Evolutionary conservation across 306 rosid species (phyloP).

Genomic region (Vachellia pachyceras): DNA sequence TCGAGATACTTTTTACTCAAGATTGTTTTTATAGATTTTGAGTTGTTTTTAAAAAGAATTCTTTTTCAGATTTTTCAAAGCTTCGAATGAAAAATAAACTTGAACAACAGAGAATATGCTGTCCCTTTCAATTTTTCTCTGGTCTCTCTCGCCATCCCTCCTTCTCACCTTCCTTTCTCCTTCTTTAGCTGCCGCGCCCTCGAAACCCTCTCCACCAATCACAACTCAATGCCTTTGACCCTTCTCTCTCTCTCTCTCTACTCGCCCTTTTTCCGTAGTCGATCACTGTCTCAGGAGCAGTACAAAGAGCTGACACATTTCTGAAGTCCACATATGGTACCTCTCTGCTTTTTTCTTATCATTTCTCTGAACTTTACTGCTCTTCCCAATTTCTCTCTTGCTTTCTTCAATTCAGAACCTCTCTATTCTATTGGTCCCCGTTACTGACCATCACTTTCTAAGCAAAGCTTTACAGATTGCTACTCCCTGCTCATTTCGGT

Average conservation of each 20-base stretch:
- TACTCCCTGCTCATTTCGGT: constrained; percentile 26
- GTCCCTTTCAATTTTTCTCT: constrained; percentile 39
- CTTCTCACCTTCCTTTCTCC: background rate
- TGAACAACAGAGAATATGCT: background rate
- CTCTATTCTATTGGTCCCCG: background rate
- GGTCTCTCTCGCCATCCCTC: background rate
- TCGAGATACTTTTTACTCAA: too few species aligned
- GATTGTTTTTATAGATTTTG: too few species aligned
- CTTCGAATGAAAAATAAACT: background rate
- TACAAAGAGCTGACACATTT: constrained; percentile 41
- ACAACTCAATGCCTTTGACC: constrained; percentile 60
- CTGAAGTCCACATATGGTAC: constrained; percentile 22
- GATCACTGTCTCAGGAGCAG: constrained; percentile 49
- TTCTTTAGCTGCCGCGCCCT: constrained; percentile 41
- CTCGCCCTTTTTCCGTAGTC: constrained; percentile 50
- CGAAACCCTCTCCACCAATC: constrained; percentile 64
- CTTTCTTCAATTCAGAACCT: background rate
- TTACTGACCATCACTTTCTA: background rate
- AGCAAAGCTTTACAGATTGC: background rate
- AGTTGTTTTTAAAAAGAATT: too few species aligned
- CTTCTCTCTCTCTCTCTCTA: constrained; percentile 37
- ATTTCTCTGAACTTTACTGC: constrained; percentile 4
- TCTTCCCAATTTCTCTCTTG: background rate
- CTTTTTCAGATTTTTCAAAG: too few species aligned
- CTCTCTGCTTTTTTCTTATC: constrained; percentile 1